These are phyloP conservation scores for Zygotorulaspora mrakii DNA, from an alignment of 1,139 yeast genomes.

Conservation along the genomic window DNA sequence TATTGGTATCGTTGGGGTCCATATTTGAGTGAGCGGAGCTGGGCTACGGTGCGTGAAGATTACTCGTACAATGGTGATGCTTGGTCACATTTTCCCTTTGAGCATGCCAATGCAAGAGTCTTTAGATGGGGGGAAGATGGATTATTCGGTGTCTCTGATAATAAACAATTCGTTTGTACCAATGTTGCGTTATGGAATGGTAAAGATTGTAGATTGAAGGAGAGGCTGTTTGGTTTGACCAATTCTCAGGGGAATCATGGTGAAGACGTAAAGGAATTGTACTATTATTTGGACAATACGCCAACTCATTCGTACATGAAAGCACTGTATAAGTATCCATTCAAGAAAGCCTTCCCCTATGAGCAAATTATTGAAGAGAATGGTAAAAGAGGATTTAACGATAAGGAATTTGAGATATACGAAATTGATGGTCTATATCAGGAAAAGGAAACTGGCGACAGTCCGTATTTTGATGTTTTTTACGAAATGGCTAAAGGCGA, in stretches of 20 bases:
- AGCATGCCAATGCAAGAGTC: slow-evolving; percentile 75
- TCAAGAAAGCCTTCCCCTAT: slow-evolving; percentile 70
- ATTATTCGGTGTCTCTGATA: slow-evolving; percentile 84
- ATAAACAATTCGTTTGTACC: slow-evolving; percentile 73
- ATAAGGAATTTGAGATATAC: slow-evolving; percentile 49
- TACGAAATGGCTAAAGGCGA: slow-evolving; percentile 90
- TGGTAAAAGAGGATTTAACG: slow-evolving; percentile 46
- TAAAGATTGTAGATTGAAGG: slow-evolving; percentile 80
- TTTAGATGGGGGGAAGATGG: slow-evolving; percentile 99
- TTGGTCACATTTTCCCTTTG: slow-evolving; percentile 88
- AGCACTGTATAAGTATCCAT: slow-evolving; percentile 89
- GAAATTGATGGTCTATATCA: slow-evolving; percentile 33
- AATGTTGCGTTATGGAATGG: slow-evolving; percentile 92
- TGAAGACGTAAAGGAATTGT: slow-evolving; percentile 88
- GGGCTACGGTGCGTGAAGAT: slow-evolving; percentile 94
- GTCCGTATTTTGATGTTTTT: slow-evolving; percentile 83
- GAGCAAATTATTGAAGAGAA: slow-evolving; percentile 69
- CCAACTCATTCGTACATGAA: slow-evolving; percentile 95
- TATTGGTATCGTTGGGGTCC: slow-evolving; percentile 94
- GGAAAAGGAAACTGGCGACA: slow-evolving; percentile 53
- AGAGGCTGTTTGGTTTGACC: slow-evolving; percentile 82
- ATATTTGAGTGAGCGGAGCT: slow-evolving; percentile 82
- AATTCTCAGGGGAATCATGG: slow-evolving; percentile 96
- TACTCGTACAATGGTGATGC: slow-evolving; percentile 87
- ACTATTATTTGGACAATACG: slow-evolving; percentile 82